Conservation (phyloP, 805 yeast genomes). For the Yarrowia sp. region DNA sequence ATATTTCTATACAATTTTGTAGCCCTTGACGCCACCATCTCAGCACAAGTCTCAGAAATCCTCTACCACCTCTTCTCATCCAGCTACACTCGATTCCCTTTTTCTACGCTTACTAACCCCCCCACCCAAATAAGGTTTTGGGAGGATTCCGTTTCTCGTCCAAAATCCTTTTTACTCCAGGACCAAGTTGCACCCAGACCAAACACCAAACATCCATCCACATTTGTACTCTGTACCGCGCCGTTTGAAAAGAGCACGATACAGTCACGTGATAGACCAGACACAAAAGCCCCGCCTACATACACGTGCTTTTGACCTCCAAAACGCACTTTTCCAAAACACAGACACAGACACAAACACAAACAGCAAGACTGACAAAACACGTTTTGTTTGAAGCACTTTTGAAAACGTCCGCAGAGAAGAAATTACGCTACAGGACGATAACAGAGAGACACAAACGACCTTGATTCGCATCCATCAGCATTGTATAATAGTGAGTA, state of each 20-base stretch:
- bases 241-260: not conserved
- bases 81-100: not conserved
- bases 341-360: too few relatives aligned
- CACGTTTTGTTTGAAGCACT: too few relatives aligned
- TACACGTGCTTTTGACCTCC: too few relatives aligned
- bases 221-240: not conserved
- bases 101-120: slow-evolving; percentile 1
- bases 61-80: not conserved
- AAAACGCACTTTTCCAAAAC: too few relatives aligned
- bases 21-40: not conserved
- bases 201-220: not conserved
- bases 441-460: not conserved
- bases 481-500: slow-evolving; percentile 23
- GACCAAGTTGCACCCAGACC: not conserved
- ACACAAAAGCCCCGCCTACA: too few relatives aligned
- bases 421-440: not conserved
- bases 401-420: not conserved
- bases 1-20: not conserved
- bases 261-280: not conserved
- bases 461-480: not conserved
- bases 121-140: slow-evolving; percentile 19
- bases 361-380: too few relatives aligned
- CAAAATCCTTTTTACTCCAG: slow-evolving; percentile 21
- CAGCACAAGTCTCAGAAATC: too few relatives aligned
- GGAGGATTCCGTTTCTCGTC: not conserved